Evolutionary conservation across 2,329 filamentous ascomycete genomes (phyloP).

Genomic region (Chrysoporthe cubensis): DNA sequence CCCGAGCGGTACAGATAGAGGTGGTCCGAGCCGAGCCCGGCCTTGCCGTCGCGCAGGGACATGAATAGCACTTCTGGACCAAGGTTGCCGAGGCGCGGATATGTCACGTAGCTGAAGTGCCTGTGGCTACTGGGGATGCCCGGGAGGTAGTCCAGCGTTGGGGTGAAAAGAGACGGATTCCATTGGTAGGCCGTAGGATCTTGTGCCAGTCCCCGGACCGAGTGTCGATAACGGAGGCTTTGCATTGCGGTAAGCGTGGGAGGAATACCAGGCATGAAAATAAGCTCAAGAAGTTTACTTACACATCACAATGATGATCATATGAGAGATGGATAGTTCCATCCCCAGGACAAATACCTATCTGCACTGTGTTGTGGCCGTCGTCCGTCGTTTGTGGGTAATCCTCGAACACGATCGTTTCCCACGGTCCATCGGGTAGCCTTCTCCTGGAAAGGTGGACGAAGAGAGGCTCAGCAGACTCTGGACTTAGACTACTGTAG

Average conservation of each 20-base stretch:
- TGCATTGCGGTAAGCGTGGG: background rate
- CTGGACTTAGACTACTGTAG: conserved; percentile 39
- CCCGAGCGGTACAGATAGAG: conserved; percentile 48
- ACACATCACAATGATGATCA: conserved; percentile 53
- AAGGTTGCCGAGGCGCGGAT: conserved; percentile 51
- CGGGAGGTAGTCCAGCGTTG: conserved; percentile 42
- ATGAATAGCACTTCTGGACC: conserved; percentile 46
- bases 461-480: conserved; percentile 40
- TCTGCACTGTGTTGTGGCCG: conserved; percentile 57
- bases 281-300: conserved; percentile 10
- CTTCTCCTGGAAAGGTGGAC: conserved; percentile 51
- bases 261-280: conserved; percentile 16
- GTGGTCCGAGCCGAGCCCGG: conserved; percentile 53
- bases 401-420: conserved; percentile 51
- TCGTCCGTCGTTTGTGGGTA: conserved; percentile 55
- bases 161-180: conserved; percentile 42
- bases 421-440: conserved; percentile 47
- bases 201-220: conserved; percentile 38
- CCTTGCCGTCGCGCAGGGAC: conserved; percentile 55
- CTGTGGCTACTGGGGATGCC: conserved; percentile 36
- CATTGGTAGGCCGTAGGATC: conserved; percentile 39
- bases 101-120: conserved; percentile 48
- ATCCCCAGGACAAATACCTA: conserved; percentile 53
- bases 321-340: conserved; percentile 58
- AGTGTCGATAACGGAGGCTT: conserved; percentile 45